Percentiles rank a stretch among this genome's conserved stretches.
Evolutionary conservation across 1,284 basidiomycete species (phyloP).

Genomic region (Rhodotorula sp.): DNA sequence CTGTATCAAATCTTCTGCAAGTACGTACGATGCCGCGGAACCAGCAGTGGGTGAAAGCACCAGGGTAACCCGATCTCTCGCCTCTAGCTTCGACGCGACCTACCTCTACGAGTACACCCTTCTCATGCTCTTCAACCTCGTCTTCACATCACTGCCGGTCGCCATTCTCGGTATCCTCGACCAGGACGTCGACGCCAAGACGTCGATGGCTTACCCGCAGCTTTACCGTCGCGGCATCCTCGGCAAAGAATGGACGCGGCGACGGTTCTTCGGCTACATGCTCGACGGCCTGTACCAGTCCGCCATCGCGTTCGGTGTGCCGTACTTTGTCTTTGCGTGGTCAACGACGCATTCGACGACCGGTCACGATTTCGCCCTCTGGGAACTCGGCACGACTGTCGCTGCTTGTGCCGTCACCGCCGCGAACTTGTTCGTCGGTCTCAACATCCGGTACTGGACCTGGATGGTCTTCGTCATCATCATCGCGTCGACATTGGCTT

Average conservation of each 20-base stretch:
- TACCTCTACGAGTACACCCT: conserved; percentile 96
- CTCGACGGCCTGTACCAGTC: conserved; percentile 91
- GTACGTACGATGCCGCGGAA: conserved; percentile 50
- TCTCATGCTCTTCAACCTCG: conserved; percentile 81
- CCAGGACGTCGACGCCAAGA: conserved; percentile 89
- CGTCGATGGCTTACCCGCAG: conserved; percentile 85
- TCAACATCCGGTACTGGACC: conserved; percentile 89
- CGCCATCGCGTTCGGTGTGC: conserved; percentile 83
- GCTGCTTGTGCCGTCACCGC: conserved; percentile 72
- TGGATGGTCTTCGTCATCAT: conserved; percentile 77
- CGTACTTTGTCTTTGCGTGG: conserved; percentile 69
- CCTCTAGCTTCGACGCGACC: conserved; percentile 78
- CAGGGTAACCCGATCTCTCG: background rate
- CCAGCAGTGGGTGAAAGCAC: background rate
- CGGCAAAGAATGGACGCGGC: conserved; percentile 86
- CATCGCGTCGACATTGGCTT: conserved; percentile 71
- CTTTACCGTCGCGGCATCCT: conserved; percentile 90
- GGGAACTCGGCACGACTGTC: conserved; percentile 90
- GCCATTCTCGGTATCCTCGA: conserved; percentile 80
- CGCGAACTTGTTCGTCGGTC: conserved; percentile 82
- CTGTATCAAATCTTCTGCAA: conserved; percentile 88
- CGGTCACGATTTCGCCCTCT: conserved; percentile 52
- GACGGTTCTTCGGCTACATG: conserved; percentile 94
- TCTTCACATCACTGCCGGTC: conserved; percentile 92
- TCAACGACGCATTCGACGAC: conserved; percentile 33